Base-by-base conservation (phyloP, 1,284 basidiomycete genomes). In the Heterobasidion parviporum region DNA sequence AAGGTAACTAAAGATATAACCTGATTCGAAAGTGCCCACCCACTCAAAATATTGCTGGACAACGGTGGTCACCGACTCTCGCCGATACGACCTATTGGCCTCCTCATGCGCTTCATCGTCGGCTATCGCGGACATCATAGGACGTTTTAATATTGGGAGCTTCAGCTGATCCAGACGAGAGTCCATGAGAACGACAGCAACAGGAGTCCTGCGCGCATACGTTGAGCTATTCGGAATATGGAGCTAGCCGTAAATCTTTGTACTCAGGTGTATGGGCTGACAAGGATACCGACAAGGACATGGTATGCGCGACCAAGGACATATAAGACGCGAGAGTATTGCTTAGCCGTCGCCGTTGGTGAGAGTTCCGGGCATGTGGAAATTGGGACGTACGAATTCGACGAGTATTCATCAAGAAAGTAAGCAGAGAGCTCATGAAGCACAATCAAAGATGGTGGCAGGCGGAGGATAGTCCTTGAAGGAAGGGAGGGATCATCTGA, bases 371-470 rank as follows among this genome's bases (percentile, higher is more conserved):
- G 26, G 26, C 4, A 26, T 5, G 26, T 6, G 41, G 48, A 54
- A 14, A 50, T 56, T 15, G 12, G 9, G 9, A 61, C 65, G 53
- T 56, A 70, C 70, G 64, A 64, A n/a, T 64, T 58, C 15, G 66
- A 62, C 9, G 54, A 52, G 7, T 66, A 61, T 38, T 64, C 63
- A 3, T 64, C 61, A 26, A 72, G 56, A 61, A 89, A 82, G 64
- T 85, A 87, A 1, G 71, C 64, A 2, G 87, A 89, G 1, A 77
- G 72, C 59, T 89, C 87, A 54, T 81, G 77, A 15, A 91, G 65
- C 16, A 91, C 72, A 14, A 91, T 63, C 4, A 89, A 65, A 44
- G 74, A 72, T 20, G 83, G 83, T 0, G 75, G 59, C 36, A 64
- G 62, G 36, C 74, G 68, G 32, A 85, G 68, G 2, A 74, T 72